Conservation (phyloP, 2,329 filamentous ascomycete genomes). For the Endocalyx cinctus region DNA sequence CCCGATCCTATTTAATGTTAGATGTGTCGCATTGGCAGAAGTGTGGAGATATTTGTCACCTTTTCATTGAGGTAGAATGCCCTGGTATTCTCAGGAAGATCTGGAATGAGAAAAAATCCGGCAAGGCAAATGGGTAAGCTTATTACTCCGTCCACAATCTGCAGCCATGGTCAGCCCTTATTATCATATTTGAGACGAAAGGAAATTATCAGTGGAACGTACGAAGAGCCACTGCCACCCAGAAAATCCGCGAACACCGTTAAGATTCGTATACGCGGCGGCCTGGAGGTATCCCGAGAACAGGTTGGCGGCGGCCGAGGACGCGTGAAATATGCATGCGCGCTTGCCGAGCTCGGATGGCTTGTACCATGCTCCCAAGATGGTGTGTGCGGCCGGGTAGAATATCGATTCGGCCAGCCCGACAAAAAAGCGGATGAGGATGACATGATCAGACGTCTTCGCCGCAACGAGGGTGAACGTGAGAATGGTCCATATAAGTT, state of each 20-base stretch:
- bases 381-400: constrained; percentile 37
- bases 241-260: constrained; percentile 40
- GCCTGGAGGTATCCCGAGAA: constrained; percentile 50
- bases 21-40: no score
- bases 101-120: constrained; percentile 44
- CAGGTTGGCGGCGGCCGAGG: constrained; percentile 47
- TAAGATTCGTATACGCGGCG: constrained; percentile 47
- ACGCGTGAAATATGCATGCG: constrained; percentile 49
- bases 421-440: constrained; percentile 35
- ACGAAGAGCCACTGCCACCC: constrained; percentile 52
- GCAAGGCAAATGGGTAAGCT: constrained; percentile 46
- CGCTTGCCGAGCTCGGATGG: constrained; percentile 43
- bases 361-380: constrained; percentile 38
- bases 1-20: no score
- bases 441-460: constrained; percentile 31
- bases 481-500: constrained; percentile 30
- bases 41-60: no score
- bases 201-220: no score
- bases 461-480: constrained; percentile 27
- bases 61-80: constrained; percentile 45
- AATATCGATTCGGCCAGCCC: constrained; percentile 34
- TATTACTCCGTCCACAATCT: constrained; percentile 54
- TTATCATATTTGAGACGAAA: no score
- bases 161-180: no score
- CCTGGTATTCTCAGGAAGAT: constrained; percentile 36